A percentile compares a stretch with the other conserved stretches of the same genome.
Evolutionary conservation across 2,329 filamentous ascomycete genomes (phyloP).

Genomic region (Talaromyces sp.): DNA sequence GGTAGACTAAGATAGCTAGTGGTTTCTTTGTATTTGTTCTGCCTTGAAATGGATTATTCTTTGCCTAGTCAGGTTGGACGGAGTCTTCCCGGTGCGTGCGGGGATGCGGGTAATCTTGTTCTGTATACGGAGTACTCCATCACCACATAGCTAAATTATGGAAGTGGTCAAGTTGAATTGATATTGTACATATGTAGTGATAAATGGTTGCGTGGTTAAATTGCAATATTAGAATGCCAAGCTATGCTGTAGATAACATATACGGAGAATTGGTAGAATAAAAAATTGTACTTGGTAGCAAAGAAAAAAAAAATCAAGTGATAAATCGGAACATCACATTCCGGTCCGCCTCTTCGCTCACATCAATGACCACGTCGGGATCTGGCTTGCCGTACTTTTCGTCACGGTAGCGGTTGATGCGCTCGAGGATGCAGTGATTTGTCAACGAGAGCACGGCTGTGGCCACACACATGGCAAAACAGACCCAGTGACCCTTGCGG

Average conservation of each 20-base stretch:
- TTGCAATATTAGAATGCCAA: neutral
- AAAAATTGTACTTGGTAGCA: neutral
- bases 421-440: neutral
- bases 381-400: constrained; percentile 8
- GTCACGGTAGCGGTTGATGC: constrained; percentile 1
- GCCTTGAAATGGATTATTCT: neutral
- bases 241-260: neutral
- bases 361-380: neutral
- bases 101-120: neutral
- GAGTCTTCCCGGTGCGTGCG: neutral
- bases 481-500: constrained; percentile 5
- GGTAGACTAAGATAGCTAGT: neutral
- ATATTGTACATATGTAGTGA: neutral
- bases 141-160: neutral
- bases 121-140: neutral
- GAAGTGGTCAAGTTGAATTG: neutral
- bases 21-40: neutral
- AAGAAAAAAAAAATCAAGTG: neutral
- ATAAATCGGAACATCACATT: constrained; percentile 9
- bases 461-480: constrained; percentile 5
- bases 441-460: constrained; percentile 4
- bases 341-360: constrained; percentile 4
- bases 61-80: neutral
- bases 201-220: neutral
- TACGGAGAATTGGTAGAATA: neutral